Conservation (phyloP, 2,329 filamentous ascomycete species). For the Pseudophaeomoniella oleicola region DNA sequence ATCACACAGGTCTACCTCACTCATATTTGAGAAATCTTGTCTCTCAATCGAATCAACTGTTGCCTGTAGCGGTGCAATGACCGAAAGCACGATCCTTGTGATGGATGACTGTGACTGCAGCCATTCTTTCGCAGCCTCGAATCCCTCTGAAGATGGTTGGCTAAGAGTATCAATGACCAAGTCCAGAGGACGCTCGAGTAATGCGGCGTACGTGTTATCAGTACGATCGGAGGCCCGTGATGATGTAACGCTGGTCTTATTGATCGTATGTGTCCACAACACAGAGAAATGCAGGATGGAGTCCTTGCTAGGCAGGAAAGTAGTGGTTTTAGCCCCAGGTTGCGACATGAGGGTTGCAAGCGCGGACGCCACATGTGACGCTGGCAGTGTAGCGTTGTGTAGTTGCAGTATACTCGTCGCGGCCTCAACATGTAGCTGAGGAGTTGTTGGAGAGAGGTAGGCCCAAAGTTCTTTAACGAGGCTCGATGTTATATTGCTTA, state of each 20-base stretch:
- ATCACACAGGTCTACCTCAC: not conserved
- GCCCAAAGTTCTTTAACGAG: conserved; percentile 64
- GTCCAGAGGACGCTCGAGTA: conserved; percentile 70
- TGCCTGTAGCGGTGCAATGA: not conserved
- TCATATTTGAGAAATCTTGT: too few species aligned
- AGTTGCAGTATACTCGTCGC: conserved; percentile 55
- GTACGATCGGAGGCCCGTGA: not conserved
- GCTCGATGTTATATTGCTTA: conserved; percentile 42
- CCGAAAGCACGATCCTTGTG: conserved; percentile 17
- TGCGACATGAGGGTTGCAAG: not conserved
- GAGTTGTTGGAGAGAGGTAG: conserved; percentile 65
- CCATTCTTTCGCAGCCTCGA: conserved; percentile 68
- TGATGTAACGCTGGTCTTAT: not conserved
- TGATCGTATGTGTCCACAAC: conserved; percentile 70
- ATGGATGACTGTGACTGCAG: conserved; percentile 37
- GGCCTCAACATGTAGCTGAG: conserved; percentile 90
- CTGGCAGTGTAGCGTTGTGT: not conserved
- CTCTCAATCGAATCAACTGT: not conserved
- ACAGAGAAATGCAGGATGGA: conserved; percentile 56
- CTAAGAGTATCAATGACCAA: conserved; percentile 64
- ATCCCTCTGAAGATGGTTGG: conserved; percentile 58
- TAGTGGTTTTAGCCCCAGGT: not conserved
- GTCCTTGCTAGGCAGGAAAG: conserved; percentile 32
- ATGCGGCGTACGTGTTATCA: conserved; percentile 24
- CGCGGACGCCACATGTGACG: not conserved